These are phyloP conservation scores for Aspergillus cavernicola DNA, from an alignment of 495 filamentous ascomycete genomes.

Conservation along the genomic window DNA sequence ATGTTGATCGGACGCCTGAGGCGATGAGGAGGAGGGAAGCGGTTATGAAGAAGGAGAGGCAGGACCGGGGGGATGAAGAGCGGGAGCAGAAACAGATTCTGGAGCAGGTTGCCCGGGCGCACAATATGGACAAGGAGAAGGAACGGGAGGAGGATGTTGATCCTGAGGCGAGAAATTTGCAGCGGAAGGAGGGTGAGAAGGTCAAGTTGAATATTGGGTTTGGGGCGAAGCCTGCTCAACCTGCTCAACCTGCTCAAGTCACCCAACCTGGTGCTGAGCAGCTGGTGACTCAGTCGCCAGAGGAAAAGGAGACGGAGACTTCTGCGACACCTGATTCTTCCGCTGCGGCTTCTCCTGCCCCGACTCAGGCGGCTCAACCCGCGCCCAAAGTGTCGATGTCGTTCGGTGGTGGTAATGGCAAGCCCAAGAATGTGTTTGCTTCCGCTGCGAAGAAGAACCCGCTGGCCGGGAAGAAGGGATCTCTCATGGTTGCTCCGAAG, in stretches of 20 bases:
- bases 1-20: constrained; percentile 87
- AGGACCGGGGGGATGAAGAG: constrained; percentile 87
- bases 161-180: constrained; percentile 46
- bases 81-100: constrained; percentile 73
- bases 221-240: constrained; percentile 32
- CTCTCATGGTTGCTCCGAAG: constrained; percentile 61
- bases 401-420: constrained; percentile 47
- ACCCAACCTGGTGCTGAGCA: constrained; percentile 29
- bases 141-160: constrained; percentile 35
- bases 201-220: constrained; percentile 71
- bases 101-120: constrained; percentile 77
- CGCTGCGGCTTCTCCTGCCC: constrained; percentile 21
- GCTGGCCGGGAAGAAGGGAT: constrained; percentile 58
- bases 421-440: constrained; percentile 81
- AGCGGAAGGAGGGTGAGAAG: constrained; percentile 76
- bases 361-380: constrained; percentile 21
- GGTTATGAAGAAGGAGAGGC: constrained; percentile 73
- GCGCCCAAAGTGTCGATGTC: constrained; percentile 54
- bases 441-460: constrained; percentile 60
- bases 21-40: constrained; percentile 76
- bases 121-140: constrained; percentile 33
- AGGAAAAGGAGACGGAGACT: constrained; percentile 8
- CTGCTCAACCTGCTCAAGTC: constrained; percentile 25
- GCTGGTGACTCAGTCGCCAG: constrained; percentile 13
- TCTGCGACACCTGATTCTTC: constrained; percentile 16